These are phyloP conservation scores for Phytophthora citrophthora DNA, from an alignment of 352 stramenopile genomes.

Conservation along the genomic window DNA sequence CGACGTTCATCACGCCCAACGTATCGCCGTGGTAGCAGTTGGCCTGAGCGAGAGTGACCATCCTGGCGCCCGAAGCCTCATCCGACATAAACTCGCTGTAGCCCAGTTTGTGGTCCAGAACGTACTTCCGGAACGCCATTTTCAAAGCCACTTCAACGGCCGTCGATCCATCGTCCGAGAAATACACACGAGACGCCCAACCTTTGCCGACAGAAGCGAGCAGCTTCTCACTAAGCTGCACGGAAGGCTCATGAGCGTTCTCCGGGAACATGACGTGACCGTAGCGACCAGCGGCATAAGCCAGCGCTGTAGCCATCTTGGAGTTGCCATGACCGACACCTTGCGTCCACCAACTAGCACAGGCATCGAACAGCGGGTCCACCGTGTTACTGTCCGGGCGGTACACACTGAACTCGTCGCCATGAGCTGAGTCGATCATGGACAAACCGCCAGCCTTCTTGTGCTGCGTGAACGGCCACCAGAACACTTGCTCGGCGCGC, in stretches of 20 bases:
- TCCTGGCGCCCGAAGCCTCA: constrained; percentile 45
- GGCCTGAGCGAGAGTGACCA: constrained; percentile 83
- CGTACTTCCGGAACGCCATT: constrained; percentile 91
- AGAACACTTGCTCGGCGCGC: constrained; percentile 82
- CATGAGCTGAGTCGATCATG: constrained; percentile 91
- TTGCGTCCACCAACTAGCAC: constrained; percentile 94
- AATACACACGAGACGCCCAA: constrained; percentile 91
- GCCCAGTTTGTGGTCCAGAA: constrained; percentile 69
- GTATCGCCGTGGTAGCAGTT: constrained; percentile 95
- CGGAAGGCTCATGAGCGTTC: constrained; percentile 87
- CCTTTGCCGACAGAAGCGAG: constrained; percentile 75
- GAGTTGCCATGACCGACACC: constrained; percentile 90
- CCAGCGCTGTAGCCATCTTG: constrained; percentile 87
- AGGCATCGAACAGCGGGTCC: constrained; percentile 87
- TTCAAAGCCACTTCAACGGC: constrained; percentile 92
- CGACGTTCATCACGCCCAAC: constrained; percentile 91
- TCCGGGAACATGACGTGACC: constrained; percentile 94
- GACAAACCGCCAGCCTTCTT: constrained; percentile 81
- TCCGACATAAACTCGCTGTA: constrained; percentile 55
- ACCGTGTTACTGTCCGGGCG: constrained; percentile 56
- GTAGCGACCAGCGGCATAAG: constrained; percentile 90
- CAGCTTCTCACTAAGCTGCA: constrained; percentile 83
- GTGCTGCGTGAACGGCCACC: constrained; percentile 95
- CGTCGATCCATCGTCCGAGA: constrained; percentile 92
- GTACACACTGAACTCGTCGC: constrained; percentile 84